Evolutionary conservation across 352 stramenopile species (phyloP), one percentile per base, ranked within the genome.

Genomic region (Phytophthora tubulina): DNA sequence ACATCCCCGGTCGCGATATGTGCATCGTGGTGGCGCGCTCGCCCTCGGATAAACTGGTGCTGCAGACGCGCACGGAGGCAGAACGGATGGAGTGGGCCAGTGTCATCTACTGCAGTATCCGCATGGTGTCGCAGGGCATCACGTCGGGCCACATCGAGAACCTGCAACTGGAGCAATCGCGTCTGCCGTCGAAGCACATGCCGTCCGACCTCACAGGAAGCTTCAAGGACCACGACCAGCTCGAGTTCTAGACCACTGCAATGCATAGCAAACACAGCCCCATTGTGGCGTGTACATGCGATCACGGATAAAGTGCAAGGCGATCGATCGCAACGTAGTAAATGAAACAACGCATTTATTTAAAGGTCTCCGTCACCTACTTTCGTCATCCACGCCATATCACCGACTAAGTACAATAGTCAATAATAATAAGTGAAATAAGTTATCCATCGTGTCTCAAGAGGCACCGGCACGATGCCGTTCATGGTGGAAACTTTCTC

Each of bases 41-140:
- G 3, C 90, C 90, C 32, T 90, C 84, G 4, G 90, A 96, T 72
- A 96, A 96, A 66, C 68, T 96, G 17, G 88, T 96, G 54, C 71
- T 96, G 35, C 78, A 96, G 67, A 85, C 84, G 7, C 70, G 67
- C 32, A 81, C 79, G 3, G 78, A 92, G 32, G 78, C 88, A n/a
- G 87, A 96, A 62, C 87, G 88, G n/a, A 81, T 95, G 66, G 88
- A 95, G 64, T 96, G 90, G 90, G 88, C 88, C 27, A 95, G 88
- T 54, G 82, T 93, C 41, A 85, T 96, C 50, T 94, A 95, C 76
- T 96, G 90, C 78, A 93, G 78, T 65, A 96, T 96, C 63, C 85
- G 87, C 59, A 92, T 96, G 79, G 86, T 93, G 14, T 94, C 88
- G 33, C 88, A 96, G 66, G 90, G 90, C 31, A 89, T 96, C 57